A percentile compares a stretch with the other conserved stretches of the same genome.
phyloP scores from a whole-genome alignment of 371 early-diverging fungal species.

The Mucor plumbeus region DNA sequence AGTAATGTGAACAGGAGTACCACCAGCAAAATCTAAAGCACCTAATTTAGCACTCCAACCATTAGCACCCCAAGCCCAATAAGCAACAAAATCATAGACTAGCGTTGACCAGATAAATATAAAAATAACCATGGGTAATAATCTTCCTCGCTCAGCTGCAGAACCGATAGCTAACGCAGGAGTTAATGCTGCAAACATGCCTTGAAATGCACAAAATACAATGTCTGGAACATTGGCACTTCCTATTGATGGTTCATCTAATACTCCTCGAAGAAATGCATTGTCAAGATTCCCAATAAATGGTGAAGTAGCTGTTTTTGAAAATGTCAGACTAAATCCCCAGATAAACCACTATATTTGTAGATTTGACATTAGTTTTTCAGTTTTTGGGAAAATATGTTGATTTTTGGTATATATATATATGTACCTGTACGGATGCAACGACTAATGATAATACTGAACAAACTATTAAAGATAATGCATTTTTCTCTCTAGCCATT shows the following conservation, averaged over 20 bases:
- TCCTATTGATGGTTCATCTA: conserved; percentile 60
- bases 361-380: too few relatives aligned
- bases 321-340: conserved; percentile 91
- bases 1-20: conserved; percentile 89
- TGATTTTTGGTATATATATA: too few relatives aligned
- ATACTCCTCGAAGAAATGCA: conserved; percentile 69
- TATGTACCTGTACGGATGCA: conserved; percentile 61
- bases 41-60: conserved; percentile 86
- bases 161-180: conserved; percentile 93
- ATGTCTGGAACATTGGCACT: conserved; percentile 67
- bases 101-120: conserved; percentile 93
- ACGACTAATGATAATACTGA: conserved; percentile 71
- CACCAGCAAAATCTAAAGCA: conserved; percentile 84
- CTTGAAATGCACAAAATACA: conserved; percentile 78
- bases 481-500: conserved; percentile 84
- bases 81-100: conserved; percentile 88
- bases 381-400: too few relatives aligned
- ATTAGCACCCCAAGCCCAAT: conserved; percentile 90
- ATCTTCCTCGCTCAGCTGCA: conserved; percentile 82
- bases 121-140: conserved; percentile 86
- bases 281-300: conserved; percentile 85
- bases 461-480: conserved; percentile 74
- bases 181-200: conserved; percentile 87
- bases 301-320: conserved; percentile 55
- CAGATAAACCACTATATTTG: conserved; percentile 71